Conservation (phyloP, 208 protist genomes). For the Trypanosoma vivax region DNA sequence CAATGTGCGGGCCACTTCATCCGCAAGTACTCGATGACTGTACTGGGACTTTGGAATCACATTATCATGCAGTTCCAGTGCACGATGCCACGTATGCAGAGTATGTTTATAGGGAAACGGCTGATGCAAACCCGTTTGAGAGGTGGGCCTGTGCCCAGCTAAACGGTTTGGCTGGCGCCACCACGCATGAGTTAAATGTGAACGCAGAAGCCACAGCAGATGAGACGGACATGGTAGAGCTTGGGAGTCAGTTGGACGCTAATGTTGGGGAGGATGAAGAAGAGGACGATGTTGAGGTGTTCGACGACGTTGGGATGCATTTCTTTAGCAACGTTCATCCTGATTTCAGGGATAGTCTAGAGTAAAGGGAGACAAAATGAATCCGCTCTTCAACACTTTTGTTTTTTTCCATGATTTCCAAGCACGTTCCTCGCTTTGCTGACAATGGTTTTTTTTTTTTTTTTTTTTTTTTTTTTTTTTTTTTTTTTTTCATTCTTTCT, state of each 20-base stretch:
- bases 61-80: conserved; percentile 48
- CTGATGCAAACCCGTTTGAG: conserved; percentile 81
- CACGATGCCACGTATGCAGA: conserved; percentile 63
- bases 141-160: conserved; percentile 19
- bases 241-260: not conserved
- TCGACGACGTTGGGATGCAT: conserved; percentile 72
- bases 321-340: conserved; percentile 28
- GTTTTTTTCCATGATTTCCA: not conserved
- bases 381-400: not conserved
- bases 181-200: not conserved
- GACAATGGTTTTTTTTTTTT: conserved; percentile 16
- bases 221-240: not conserved
- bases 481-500: not conserved
- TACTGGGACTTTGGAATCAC: conserved; percentile 36
- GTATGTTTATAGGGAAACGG: conserved; percentile 73
- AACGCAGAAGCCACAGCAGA: not conserved
- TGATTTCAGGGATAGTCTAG: conserved; percentile 43
- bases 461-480: conserved; percentile 8
- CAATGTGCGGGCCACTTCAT: conserved; percentile 2
- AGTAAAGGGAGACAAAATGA: too few relatives aligned
- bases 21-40: conserved; percentile 12
- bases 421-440: not conserved
- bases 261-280: not conserved
- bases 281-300: conserved; percentile 38
- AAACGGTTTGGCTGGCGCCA: not conserved